Evolutionary conservation across 2,329 filamentous ascomycete species (phyloP).

Genomic region (Clonostachys byssicola): DNA sequence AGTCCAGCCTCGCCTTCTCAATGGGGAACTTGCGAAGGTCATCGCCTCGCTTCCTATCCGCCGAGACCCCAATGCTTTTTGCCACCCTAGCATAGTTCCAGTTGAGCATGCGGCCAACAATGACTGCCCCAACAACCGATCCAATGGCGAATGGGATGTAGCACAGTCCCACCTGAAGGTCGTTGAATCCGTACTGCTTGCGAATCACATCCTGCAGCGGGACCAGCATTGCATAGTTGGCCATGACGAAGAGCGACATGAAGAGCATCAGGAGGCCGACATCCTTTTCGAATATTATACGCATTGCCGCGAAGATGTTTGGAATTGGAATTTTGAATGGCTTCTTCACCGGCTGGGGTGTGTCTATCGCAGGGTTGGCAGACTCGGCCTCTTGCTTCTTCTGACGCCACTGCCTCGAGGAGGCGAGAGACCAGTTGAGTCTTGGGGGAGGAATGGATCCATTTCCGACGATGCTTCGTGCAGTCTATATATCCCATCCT

Average conservation of each 20-base stretch:
- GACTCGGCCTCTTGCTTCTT: not conserved
- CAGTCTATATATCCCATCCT: not conserved
- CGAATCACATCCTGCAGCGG: conserved; percentile 59
- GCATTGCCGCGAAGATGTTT: conserved; percentile 21
- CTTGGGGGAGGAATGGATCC: conserved; percentile 31
- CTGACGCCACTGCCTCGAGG: not conserved
- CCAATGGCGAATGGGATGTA: conserved; percentile 58
- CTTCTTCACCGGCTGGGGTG: not conserved
- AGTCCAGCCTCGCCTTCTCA: conserved; percentile 24
- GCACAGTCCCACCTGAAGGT: conserved; percentile 67
- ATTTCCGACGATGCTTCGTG: conserved; percentile 37
- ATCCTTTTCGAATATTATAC: conserved; percentile 22
- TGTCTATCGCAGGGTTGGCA: too few species aligned
- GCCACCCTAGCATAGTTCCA: conserved; percentile 56
- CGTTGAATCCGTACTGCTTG: conserved; percentile 63
- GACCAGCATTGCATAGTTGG: conserved; percentile 23
- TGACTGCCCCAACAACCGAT: conserved; percentile 23
- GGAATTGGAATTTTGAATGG: conserved; percentile 14
- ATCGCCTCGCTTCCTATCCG: conserved; percentile 37
- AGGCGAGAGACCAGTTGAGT: not conserved
- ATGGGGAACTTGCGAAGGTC: conserved; percentile 27
- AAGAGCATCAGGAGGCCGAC: conserved; percentile 24
- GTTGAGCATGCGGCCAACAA: conserved; percentile 49
- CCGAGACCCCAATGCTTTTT: conserved; percentile 37
- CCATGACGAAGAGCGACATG: conserved; percentile 27